phyloP scores from a whole-genome alignment of 345 rosid species.

The Populus deltoides region DNA sequence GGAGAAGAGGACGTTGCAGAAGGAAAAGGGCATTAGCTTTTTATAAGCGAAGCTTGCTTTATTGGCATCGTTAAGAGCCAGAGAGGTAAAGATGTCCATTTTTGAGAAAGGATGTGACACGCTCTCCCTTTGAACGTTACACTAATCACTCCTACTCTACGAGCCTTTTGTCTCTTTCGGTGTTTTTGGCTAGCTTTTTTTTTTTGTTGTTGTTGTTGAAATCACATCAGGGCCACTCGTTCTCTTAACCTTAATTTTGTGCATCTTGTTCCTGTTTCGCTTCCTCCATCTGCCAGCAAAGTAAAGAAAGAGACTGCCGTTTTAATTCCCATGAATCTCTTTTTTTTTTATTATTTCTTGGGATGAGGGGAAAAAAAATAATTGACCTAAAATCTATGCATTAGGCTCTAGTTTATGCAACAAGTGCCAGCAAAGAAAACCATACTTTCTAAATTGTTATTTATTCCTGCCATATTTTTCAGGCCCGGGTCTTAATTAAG shows the following conservation, averaged over 20 bases:
- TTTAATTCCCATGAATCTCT: neutral
- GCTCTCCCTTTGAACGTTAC: constrained; percentile 33
- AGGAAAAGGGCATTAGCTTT: constrained; percentile 37
- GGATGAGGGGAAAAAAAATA: neutral
- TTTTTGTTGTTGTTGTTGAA: neutral
- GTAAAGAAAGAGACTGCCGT: neutral
- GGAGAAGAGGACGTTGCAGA: constrained; percentile 37
- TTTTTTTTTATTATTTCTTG: neutral
- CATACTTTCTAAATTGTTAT: too few species aligned
- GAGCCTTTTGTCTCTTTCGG: neutral
- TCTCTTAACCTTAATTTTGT: neutral
- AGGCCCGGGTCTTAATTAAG: too few species aligned
- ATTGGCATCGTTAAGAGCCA: constrained; percentile 3
- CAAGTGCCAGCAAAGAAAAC: too few species aligned
- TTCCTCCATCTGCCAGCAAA: neutral
- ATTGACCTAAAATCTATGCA: neutral
- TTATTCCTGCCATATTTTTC: too few species aligned
- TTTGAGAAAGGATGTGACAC: constrained; percentile 15
- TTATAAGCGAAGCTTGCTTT: constrained; percentile 1
- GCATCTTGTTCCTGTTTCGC: neutral
- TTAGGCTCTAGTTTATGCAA: too few species aligned
- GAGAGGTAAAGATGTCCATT: neutral
- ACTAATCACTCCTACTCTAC: constrained; percentile 14
- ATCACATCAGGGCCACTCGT: constrained; percentile 5
- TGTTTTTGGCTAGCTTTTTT: neutral